Evolutionary conservation across 805 yeast species (phyloP), one percentile per base, ranked within the genome.

Genomic region (Saturnispora ahearnii): DNA sequence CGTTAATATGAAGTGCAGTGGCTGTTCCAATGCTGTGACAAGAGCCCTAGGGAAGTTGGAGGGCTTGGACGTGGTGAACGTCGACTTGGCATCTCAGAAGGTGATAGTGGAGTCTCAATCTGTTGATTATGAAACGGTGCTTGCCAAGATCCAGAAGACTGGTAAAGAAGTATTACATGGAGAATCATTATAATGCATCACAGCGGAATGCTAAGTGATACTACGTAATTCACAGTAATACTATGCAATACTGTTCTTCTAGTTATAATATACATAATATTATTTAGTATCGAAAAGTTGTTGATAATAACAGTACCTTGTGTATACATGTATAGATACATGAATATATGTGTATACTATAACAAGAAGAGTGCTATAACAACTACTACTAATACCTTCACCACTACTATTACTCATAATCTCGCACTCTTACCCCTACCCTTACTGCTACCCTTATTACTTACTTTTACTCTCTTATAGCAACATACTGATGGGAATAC

Each of bases 11-110:
- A 60, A 86, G 49, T 90, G 96, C 62, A 76, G 84, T 12, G 85
- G 96, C 15, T 91, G 99, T 68, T 84, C 95, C 22, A 79, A 76
- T 51, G 96, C 98, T 6, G 86, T 91, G 45, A 78, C 81, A 66
- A 79, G 86, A 59, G 97, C 81, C 1, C 74, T 89, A 50, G 73
- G 71, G 41, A 79, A 74, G 56, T 72, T 85, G 42, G 81, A 79
- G 42, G 96, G 96, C 3, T 93, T 91, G 44, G 74, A 81, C 45
- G 72, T 78, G 41, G 73, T 82, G 22, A 84, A 84, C 51, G 81
- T 90, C 51, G 83, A 95, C 2, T 73, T 93, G 44, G 90, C 84
- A 46, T 69, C 79, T 29, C 97, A 91, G 71, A 71, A 82, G 2
- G 99, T 91, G 9, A 83, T 81, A 60, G 96, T 91, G 41, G 34